Evolutionary conservation across 768 basidiomycete species (phyloP).

Genomic region (Kwoniella mangroviensis): DNA sequence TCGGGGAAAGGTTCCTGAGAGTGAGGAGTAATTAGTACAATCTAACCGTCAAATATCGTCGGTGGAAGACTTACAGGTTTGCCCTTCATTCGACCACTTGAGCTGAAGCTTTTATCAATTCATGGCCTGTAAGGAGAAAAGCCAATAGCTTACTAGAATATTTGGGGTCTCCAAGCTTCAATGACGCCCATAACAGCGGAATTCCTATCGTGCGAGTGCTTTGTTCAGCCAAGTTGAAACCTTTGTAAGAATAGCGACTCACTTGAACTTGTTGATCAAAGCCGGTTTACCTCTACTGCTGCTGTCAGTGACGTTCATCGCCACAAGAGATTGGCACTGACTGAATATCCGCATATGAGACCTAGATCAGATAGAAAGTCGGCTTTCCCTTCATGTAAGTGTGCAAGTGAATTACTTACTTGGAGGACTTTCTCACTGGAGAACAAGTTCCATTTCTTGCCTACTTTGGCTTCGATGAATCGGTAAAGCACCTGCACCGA

Average conservation of each 20-base stretch:
- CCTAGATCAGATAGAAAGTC: slow-evolving; percentile 25
- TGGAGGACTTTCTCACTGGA: slow-evolving; percentile 56
- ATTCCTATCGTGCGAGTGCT: slow-evolving; percentile 34
- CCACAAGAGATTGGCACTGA: slow-evolving; percentile 17
- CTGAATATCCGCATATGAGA: slow-evolving; percentile 57
- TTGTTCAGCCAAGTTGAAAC: slow-evolving; percentile 3
- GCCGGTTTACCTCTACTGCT: slow-evolving; percentile 45
- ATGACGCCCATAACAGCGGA: slow-evolving; percentile 53
- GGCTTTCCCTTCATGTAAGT: background rate
- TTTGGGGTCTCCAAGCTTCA: slow-evolving; percentile 51
- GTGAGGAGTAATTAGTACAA: slow-evolving; percentile 6
- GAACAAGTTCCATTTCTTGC: slow-evolving; percentile 55
- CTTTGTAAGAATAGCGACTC: background rate
- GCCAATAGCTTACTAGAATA: slow-evolving; percentile 44
- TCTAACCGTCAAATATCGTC: background rate
- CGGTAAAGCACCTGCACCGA: slow-evolving; percentile 38
- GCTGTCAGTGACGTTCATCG: background rate
- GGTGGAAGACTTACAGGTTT: slow-evolving; percentile 24
- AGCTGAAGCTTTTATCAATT: slow-evolving; percentile 21
- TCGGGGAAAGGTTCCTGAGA: slow-evolving; percentile 46
- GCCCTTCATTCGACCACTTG: slow-evolving; percentile 44
- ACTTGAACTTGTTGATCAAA: slow-evolving; percentile 55
- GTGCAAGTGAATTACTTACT: slow-evolving; percentile 25
- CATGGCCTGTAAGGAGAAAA: background rate
- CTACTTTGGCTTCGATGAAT: slow-evolving; percentile 50